Evolutionary conservation across 1,284 basidiomycete species (phyloP).

Genomic region (Cutaneotrichosporon mucoides): DNA sequence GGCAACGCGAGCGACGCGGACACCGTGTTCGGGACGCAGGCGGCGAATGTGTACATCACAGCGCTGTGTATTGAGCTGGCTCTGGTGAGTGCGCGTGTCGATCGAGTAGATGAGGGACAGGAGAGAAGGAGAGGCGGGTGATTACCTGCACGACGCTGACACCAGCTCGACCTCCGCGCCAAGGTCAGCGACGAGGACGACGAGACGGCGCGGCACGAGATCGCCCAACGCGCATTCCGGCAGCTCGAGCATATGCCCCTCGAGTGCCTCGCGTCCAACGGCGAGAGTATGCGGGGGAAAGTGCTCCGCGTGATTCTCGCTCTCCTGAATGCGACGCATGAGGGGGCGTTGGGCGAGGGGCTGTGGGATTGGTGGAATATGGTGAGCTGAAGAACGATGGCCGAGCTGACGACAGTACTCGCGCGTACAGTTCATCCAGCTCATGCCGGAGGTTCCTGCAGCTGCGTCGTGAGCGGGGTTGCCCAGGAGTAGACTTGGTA

Average conservation of each 20-base stretch:
- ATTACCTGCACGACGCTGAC: neutral
- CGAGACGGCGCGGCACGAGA: slow-evolving; percentile 16
- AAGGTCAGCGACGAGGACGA: slow-evolving; percentile 19
- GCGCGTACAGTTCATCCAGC: slow-evolving; percentile 30
- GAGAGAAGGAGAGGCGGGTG: no score
- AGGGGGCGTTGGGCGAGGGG: slow-evolving; percentile 18
- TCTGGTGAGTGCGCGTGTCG: no score
- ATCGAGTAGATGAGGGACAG: no score
- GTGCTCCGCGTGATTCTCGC: slow-evolving; percentile 28
- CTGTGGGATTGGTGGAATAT: slow-evolving; percentile 38
- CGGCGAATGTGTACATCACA: slow-evolving; percentile 31
- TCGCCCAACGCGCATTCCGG: slow-evolving; percentile 20
- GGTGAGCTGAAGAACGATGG: slow-evolving; percentile 10
- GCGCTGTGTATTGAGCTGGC: slow-evolving; percentile 11
- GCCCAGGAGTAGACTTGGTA: no score
- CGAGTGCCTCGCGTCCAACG: slow-evolving; percentile 30
- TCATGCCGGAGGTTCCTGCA: slow-evolving; percentile 14
- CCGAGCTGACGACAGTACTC: slow-evolving; percentile 20
- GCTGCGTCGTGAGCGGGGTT: neutral
- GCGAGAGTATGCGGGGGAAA: slow-evolving; percentile 33
- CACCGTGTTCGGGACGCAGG: slow-evolving; percentile 24
- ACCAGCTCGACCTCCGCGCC: slow-evolving; percentile 24
- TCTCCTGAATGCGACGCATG: slow-evolving; percentile 17
- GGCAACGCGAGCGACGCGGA: neutral
- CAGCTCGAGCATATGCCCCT: slow-evolving; percentile 23